Base-by-base conservation (phyloP, 2,329 filamentous ascomycete species). In the Colletotrichum caudatum region DNA sequence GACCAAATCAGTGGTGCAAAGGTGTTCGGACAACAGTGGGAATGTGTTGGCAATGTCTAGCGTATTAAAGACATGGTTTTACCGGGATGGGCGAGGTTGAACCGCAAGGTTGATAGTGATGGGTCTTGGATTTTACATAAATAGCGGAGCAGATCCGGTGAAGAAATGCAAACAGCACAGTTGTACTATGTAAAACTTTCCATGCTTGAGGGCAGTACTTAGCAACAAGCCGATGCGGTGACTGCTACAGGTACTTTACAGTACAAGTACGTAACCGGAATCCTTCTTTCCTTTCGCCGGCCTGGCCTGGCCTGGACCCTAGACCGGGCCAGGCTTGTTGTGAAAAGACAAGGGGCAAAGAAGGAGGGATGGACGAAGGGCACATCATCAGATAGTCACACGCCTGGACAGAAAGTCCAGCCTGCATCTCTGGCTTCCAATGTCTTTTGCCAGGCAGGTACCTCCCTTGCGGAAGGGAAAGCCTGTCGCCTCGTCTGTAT, bases 141-240 rank as follows among this genome's bases (percentile, higher is more conserved):
- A 14, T 2, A 8, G 33, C 5, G 37, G 44, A 33, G 20, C 29
- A 8, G 33, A 44, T 37, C 11, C 4, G 53, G 53, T 20, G 9
- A 56, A n/a, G 53, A 37, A 50, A 41, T 51, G 41, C 41, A 23
- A 48, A 41, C 33, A 41, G 60, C 51, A 23, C 12, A 44, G 26
- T 33, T 69, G 66, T 60, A 54, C 60, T 68, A 69, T 64, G 64
- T 64, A 69, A 58, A 63, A 53, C 35, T 39, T 48, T 39, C 41
- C 35, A 57, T n/a, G 33, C 23, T 39, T 23, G 3, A 57, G n/a
- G 12, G 37, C 35, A n/a, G 54, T 39, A 39, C 11, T 39, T 39
- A 26, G 7, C 53, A 26, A 23, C 41, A n/a, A 26, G 35, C 35
- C 26, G 54, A n/a, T 39, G 33, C 12, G n/a, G 54, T 39, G 35